Evolutionary conservation across 257 asterid genomes (phyloP).

Genomic region (Jacaranda mimosifolia): DNA sequence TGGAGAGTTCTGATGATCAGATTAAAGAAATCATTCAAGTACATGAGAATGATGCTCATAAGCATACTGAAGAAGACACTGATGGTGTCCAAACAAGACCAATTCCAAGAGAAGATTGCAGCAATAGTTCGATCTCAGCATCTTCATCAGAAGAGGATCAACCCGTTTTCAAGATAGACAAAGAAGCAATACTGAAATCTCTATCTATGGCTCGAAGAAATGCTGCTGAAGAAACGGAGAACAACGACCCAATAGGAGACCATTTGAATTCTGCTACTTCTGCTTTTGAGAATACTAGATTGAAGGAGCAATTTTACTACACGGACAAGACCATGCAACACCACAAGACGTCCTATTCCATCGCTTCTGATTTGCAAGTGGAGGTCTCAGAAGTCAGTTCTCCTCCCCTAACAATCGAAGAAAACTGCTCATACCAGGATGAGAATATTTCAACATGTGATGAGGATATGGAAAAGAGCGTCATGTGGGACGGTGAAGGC

Average conservation of each 20-base stretch:
- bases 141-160: slow-evolving; percentile 68
- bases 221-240: slow-evolving; percentile 38
- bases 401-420: slow-evolving; percentile 63
- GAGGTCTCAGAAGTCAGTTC: slow-evolving; percentile 85
- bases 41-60: slow-evolving; percentile 3
- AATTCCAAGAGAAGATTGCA: slow-evolving; percentile 33
- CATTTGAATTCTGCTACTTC: slow-evolving; percentile 29
- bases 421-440: slow-evolving; percentile 50
- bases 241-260: slow-evolving; percentile 31
- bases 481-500: slow-evolving; percentile 41
- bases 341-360: slow-evolving; percentile 66
- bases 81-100: slow-evolving; percentile 41
- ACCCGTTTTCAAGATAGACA: slow-evolving; percentile 60
- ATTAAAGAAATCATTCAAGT: slow-evolving; percentile 56
- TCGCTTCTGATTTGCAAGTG: slow-evolving; percentile 92
- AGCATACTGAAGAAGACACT: slow-evolving; percentile 23
- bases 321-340: slow-evolving; percentile 36
- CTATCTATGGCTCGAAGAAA: slow-evolving; percentile 61
- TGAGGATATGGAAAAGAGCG: slow-evolving; percentile 44
- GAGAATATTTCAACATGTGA: slow-evolving; percentile 50
- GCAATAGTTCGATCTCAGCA: slow-evolving; percentile 42
- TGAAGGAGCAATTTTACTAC: slow-evolving; percentile 46
- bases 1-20: slow-evolving; percentile 42
- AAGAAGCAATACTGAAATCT: slow-evolving; percentile 75
- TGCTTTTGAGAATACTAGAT: slow-evolving; percentile 41